Evolutionary conservation across 2,329 filamentous ascomycete genomes (phyloP), one percentile per base, ranked within the genome.

Genomic region (Ceratocystiopsis minuta): DNA sequence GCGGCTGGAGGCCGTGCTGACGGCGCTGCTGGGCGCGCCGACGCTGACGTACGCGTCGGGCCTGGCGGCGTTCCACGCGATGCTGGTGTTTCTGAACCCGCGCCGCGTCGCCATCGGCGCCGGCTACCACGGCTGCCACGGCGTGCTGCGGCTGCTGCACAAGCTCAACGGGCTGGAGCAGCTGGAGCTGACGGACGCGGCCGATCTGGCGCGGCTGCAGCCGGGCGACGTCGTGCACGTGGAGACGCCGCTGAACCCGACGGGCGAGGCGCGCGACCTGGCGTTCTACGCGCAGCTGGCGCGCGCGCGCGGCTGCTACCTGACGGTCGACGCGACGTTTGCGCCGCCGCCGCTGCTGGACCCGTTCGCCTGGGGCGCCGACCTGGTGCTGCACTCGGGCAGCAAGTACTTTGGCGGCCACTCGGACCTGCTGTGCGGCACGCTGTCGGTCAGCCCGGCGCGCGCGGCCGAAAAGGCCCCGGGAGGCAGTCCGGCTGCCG

Each of bases 341-440:
- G 90, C 77, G 3, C 90, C 90, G 35, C 90, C 90, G 31, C 83
- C 84, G 24, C 64, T 98, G 45, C 80, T 85, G 56, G 82, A 95
- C 53, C 87, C 90, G 0, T 90, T 96, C 53, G 55, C 58, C 24
- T 79, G 72, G 57, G 88, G 85, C 38, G 85, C 80, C 24, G 88
- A 96, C 59, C 60, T 87, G 1, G 73, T 94, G 32, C 81, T 96
- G 83, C 90, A 98, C 61, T 80, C 73, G 40, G 90, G 86, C 4
- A 94, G 87, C 16, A 98, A 96, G 67, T 98, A 96, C 60, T 75
- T 98, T 50, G 90, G 90, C 16, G 90, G 90, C 0, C 90, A 98
- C 62, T 88, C 80, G 49, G 90, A 98, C 60, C 70, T 96, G 69
- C 72, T 96, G 6, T 92, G 83, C 55, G 90, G 90, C 17, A 79